Evolutionary conservation across 2,329 filamentous ascomycete genomes (phyloP).

Genomic region (Colletotrichum sidae): DNA sequence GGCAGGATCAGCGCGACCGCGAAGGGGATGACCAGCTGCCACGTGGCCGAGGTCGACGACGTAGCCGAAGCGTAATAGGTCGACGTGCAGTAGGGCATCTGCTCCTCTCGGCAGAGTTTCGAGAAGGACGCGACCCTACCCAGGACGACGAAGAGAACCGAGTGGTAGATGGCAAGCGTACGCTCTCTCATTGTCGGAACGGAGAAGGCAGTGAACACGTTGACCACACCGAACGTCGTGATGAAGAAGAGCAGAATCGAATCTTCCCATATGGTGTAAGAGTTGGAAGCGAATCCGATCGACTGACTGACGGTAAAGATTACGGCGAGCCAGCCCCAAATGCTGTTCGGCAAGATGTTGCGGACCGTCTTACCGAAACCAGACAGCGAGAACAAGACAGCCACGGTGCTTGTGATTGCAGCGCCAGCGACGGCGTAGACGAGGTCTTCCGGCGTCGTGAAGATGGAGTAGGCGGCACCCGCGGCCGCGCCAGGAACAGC

Average conservation of each 20-base stretch:
- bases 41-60: conserved; percentile 91
- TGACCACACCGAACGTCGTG: conserved; percentile 84
- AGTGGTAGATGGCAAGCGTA: conserved; percentile 85
- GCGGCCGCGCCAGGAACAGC: conserved; percentile 48
- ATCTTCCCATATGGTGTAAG: conserved; percentile 99
- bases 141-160: conserved; percentile 82
- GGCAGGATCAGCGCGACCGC: conserved; percentile 79
- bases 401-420: conserved; percentile 57
- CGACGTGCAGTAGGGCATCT: conserved; percentile 96
- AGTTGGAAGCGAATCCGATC: conserved; percentile 96
- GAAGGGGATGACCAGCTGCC: conserved; percentile 88
- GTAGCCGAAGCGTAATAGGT: conserved; percentile 94
- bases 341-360: conserved; percentile 74
- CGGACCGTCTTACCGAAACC: conserved; percentile 56
- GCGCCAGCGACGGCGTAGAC: conserved; percentile 48
- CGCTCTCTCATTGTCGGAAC: conserved; percentile 75
- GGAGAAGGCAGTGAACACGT: conserved; percentile 79
- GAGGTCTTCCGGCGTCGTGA: conserved; percentile 52
- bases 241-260: conserved; percentile 93
- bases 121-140: conserved; percentile 87
- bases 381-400: conserved; percentile 56
- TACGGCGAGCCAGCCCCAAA: conserved; percentile 91
- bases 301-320: conserved; percentile 88
- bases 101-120: conserved; percentile 94
- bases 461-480: conserved; percentile 46